Evolutionary conservation across 148 eudicot genomes (phyloP).

Genomic region (Silene uniflora): DNA sequence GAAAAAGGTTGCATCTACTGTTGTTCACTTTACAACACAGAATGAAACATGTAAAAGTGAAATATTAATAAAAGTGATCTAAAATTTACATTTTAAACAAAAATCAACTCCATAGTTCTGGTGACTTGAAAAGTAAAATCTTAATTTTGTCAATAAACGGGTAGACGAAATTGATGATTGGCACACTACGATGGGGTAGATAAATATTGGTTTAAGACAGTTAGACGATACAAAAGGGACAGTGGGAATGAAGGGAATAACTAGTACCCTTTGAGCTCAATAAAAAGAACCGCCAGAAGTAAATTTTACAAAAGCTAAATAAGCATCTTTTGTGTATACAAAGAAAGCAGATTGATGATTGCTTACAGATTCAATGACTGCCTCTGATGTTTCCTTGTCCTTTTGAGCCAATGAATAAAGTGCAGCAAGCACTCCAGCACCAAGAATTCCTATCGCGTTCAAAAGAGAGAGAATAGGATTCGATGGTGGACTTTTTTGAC

Average conservation of each 20-base stretch:
- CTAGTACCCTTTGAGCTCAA: not conserved
- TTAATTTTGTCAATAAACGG: no score
- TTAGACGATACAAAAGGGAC: conserved; percentile 1
- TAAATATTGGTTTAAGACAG: not conserved
- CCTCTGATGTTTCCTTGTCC: conserved; percentile 57
- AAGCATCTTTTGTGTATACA: not conserved
- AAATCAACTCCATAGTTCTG: not conserved
- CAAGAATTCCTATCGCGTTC: conserved; percentile 65
- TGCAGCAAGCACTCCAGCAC: conserved; percentile 74
- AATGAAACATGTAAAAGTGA: not conserved
- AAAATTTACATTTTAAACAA: not conserved
- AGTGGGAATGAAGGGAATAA: not conserved
- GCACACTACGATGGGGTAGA: not conserved
- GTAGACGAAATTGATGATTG: no score
- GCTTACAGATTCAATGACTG: conserved; percentile 66
- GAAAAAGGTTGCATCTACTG: not conserved
- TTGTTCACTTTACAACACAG: not conserved
- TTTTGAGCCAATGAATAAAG: conserved; percentile 63
- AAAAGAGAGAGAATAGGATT: conserved; percentile 60
- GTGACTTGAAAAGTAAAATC: not conserved
- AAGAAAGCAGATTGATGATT: conserved; percentile 10
- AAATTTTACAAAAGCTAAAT: not conserved
- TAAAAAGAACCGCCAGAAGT: no score
- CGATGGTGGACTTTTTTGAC: conserved; percentile 36
- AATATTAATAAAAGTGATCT: not conserved